These are phyloP conservation scores for Podila verticillata DNA, from an alignment of 192 early-diverging fungal species.

Conservation along the genomic window DNA sequence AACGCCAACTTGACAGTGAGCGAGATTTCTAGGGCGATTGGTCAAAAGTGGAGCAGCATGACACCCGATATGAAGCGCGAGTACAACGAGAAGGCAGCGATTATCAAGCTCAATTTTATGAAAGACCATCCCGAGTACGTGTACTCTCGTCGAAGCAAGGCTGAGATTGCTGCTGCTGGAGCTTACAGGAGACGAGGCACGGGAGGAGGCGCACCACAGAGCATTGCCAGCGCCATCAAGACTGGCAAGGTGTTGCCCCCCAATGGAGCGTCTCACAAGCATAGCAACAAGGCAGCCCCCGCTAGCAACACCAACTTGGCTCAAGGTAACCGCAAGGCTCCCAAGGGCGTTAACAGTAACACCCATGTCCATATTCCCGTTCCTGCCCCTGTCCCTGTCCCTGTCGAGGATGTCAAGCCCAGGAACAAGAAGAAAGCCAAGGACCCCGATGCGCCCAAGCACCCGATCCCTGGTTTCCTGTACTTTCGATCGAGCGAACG, in stretches of 20 bases:
- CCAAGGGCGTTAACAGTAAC: background rate
- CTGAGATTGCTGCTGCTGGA: constrained; percentile 62
- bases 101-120: constrained; percentile 59
- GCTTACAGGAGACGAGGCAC: constrained; percentile 37
- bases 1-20: constrained; percentile 67
- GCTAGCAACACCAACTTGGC: background rate
- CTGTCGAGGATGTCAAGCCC: constrained; percentile 46
- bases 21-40: constrained; percentile 66
- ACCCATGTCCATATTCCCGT: background rate
- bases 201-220: constrained; percentile 11
- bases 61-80: constrained; percentile 46
- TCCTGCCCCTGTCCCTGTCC: background rate
- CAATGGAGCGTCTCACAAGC: background rate
- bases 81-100: constrained; percentile 58
- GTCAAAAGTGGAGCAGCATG: constrained; percentile 62
- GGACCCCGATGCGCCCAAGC: constrained; percentile 82
- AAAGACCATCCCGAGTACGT: constrained; percentile 64
- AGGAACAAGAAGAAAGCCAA: constrained; percentile 75
- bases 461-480: constrained; percentile 88
- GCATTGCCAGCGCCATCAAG: background rate
- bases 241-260: constrained; percentile 3
- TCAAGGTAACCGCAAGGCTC: background rate
- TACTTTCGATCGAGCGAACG: constrained; percentile 78
- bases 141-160: constrained; percentile 68
- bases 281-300: background rate